phyloP scores from a whole-genome alignment of 306 rosid genomes.

The Echinosophora koreensis region DNA sequence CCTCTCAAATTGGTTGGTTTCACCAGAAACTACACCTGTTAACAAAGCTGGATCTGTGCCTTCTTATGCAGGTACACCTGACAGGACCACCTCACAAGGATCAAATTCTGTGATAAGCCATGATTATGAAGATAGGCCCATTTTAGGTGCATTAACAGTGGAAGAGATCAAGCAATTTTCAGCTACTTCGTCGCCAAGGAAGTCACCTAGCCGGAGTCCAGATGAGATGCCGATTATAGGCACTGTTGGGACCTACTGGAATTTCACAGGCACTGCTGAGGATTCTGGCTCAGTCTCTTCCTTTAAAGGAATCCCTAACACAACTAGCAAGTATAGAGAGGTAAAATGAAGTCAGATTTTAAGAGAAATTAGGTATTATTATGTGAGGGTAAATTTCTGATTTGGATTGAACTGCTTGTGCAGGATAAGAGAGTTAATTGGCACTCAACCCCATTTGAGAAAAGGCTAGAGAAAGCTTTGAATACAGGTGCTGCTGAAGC shows the following conservation, averaged over 20 bases:
- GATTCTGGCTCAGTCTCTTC: conserved; percentile 63
- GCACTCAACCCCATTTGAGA: conserved; percentile 90
- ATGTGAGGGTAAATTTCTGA: conserved; percentile 56
- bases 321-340: conserved; percentile 92
- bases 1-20: conserved; percentile 87
- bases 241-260: conserved; percentile 85
- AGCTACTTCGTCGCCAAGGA: conserved; percentile 73
- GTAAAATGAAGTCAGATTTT: conserved; percentile 59
- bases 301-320: conserved; percentile 85
- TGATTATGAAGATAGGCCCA: conserved; percentile 75
- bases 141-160: conserved; percentile 82
- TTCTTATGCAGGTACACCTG: conserved; percentile 52
- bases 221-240: conserved; percentile 87
- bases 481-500: conserved; percentile 59
- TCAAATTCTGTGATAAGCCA: conserved; percentile 68
- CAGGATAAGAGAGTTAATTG: conserved; percentile 88
- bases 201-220: conserved; percentile 72
- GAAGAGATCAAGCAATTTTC: conserved; percentile 84
- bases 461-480: conserved; percentile 87
- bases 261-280: conserved; percentile 47
- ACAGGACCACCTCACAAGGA: conserved; percentile 58
- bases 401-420: conserved; percentile 51
- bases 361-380: conserved; percentile 26
- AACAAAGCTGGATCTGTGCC: conserved; percentile 49
- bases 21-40: conserved; percentile 59